Conservation (phyloP, 192 early-diverging fungal species). For the Backusella tarrabulga region DNA sequence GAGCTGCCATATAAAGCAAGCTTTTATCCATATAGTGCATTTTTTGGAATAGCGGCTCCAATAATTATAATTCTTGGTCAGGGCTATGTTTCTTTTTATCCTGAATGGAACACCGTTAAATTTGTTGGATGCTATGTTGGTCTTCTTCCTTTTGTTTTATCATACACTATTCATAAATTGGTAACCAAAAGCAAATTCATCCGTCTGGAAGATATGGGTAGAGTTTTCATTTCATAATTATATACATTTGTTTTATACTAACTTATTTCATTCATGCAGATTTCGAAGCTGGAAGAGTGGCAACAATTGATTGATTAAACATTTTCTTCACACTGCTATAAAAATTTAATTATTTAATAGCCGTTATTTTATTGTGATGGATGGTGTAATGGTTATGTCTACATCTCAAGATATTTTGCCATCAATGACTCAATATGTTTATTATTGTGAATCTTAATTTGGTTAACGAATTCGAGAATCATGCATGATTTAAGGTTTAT, state of each 20-base stretch:
- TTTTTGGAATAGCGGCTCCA: constrained; percentile 62
- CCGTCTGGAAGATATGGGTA: background rate
- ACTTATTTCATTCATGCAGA: background rate
- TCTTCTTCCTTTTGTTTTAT: background rate
- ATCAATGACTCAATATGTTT: background rate
- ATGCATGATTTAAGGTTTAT: background rate
- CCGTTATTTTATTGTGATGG: too few relatives aligned
- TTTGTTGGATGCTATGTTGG: background rate
- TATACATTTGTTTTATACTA: background rate
- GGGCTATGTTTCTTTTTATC: constrained; percentile 50
- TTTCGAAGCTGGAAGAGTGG: background rate
- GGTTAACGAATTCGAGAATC: background rate
- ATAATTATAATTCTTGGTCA: constrained; percentile 55
- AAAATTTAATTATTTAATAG: too few relatives aligned
- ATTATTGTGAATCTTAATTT: background rate
- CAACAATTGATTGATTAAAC: too few relatives aligned
- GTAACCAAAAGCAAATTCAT: background rate
- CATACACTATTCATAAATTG: background rate
- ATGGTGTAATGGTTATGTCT: too few relatives aligned
- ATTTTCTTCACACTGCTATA: too few relatives aligned
- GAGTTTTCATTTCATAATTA: background rate
- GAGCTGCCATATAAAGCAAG: constrained; percentile 73
- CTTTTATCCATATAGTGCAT: constrained; percentile 70
- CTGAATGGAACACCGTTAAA: background rate
- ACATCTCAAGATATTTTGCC: background rate